These are phyloP conservation scores for Coemansia sp. DNA, from an alignment of 192 early-diverging fungal species.

Conservation along the genomic window DNA sequence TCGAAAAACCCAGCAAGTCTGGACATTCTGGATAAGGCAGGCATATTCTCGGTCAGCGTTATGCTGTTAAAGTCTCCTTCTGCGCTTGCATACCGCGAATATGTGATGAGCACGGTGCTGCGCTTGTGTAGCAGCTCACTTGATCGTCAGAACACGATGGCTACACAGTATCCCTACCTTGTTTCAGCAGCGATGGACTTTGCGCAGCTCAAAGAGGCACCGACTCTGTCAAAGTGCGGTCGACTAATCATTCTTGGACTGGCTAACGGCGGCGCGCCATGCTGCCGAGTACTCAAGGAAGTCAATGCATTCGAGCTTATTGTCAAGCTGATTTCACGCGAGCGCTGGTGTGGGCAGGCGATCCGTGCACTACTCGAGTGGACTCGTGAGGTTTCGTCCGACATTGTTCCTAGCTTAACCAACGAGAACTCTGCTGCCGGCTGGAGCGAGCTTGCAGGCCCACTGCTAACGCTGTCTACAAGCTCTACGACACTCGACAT, in stretches of 20 bases:
- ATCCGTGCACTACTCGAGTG: conserved; percentile 51
- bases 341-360: conserved; percentile 51
- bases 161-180: conserved; percentile 29
- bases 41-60: conserved; percentile 40
- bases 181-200: conserved; percentile 47
- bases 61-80: conserved; percentile 31
- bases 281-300: conserved; percentile 51
- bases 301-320: conserved; percentile 49
- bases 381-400: conserved; percentile 36
- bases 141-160: conserved; percentile 42
- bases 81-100: conserved; percentile 43
- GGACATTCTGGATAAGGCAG: conserved; percentile 46
- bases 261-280: conserved; percentile 38
- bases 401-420: conserved; percentile 49
- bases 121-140: conserved; percentile 46
- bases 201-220: conserved; percentile 38
- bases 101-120: conserved; percentile 49
- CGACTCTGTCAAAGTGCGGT: conserved; percentile 40
- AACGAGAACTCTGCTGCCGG: conserved; percentile 29
- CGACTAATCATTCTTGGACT: conserved; percentile 43
- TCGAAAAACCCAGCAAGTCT: conserved; percentile 52
- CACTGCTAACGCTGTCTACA: conserved; percentile 43
- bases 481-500: conserved; percentile 52
- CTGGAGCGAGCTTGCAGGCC: conserved; percentile 48
- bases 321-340: conserved; percentile 53